Conservation (phyloP, 495 filamentous ascomycete genomes). For the Parmelia sp. region DNA sequence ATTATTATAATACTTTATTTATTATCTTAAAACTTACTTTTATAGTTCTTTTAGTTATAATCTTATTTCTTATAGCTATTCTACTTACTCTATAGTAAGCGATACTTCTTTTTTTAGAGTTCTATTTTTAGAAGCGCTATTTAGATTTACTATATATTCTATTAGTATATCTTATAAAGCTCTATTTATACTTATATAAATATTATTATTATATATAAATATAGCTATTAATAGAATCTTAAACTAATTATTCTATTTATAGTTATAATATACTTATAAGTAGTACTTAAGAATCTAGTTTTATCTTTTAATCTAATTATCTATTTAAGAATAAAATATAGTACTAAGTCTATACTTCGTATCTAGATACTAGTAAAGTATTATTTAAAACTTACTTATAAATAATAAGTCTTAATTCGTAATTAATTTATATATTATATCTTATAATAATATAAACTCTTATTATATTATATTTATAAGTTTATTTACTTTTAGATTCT, state of each 20-base stretch:
- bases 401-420: background rate
- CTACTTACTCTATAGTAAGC: too few species aligned
- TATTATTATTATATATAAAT: background rate
- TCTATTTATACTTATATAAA: background rate
- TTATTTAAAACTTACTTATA: background rate
- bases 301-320: background rate
- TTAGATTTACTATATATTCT: background rate
- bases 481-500: background rate
- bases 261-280: constrained; percentile 23
- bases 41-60: too few species aligned
- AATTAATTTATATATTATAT: background rate
- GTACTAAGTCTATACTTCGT: background rate
- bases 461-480: background rate
- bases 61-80: too few species aligned
- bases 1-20: background rate
- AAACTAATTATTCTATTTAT: constrained; percentile 22
- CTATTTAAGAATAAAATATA: background rate
- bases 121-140: background rate
- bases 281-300: constrained; percentile 27
- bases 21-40: background rate
- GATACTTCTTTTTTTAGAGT: background rate
- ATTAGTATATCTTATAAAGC: background rate
- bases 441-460: background rate
- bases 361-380: background rate
- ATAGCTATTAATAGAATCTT: background rate